Percentiles rank a stretch among this genome's conserved stretches.
Conservation (phyloP, 225 moss, liverwort and hornwort genomes). For the Anthoceros angustus region DNA sequence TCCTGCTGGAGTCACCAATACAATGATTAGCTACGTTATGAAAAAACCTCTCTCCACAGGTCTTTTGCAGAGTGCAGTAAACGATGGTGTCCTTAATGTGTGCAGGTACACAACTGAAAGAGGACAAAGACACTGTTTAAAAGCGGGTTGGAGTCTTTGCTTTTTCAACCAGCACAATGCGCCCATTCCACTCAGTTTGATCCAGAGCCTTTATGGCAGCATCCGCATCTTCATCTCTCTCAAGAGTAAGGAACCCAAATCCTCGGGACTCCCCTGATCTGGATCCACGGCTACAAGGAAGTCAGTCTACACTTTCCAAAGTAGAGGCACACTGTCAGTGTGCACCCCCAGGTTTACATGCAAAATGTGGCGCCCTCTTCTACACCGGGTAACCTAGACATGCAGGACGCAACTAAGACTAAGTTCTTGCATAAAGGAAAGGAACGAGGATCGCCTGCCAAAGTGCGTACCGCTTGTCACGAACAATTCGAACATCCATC, state of each 20-base stretch:
- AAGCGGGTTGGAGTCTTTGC: conserved; percentile 41
- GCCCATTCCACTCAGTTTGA: conserved; percentile 46
- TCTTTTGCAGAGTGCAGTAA: conserved; percentile 7
- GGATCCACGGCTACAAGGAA: conserved; percentile 7
- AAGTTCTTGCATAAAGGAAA: too few species aligned
- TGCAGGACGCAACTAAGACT: not conserved
- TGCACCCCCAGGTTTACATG: too few species aligned
- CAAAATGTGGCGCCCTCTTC: not conserved
- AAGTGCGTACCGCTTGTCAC: conserved; percentile 26
- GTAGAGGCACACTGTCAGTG: too few species aligned
- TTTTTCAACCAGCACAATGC: conserved; percentile 43
- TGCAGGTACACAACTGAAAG: conserved; percentile 6
- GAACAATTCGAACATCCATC: conserved; percentile 39
- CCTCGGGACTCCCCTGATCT: conserved; percentile 43
- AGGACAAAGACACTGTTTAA: conserved; percentile 11
- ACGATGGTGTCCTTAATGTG: conserved; percentile 3
- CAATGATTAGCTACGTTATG: conserved; percentile 9
- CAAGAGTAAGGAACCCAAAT: conserved; percentile 35
- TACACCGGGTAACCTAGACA: not conserved
- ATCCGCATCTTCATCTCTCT: conserved; percentile 43
- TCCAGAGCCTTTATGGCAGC: conserved; percentile 37
- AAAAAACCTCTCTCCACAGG: conserved; percentile 10
- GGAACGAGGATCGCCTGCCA: not conserved
- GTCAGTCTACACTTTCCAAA: not conserved
- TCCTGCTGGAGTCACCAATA: conserved; percentile 13